Evolutionary conservation across 768 basidiomycete genomes (phyloP).

Genomic region (Hericium rajendrae): DNA sequence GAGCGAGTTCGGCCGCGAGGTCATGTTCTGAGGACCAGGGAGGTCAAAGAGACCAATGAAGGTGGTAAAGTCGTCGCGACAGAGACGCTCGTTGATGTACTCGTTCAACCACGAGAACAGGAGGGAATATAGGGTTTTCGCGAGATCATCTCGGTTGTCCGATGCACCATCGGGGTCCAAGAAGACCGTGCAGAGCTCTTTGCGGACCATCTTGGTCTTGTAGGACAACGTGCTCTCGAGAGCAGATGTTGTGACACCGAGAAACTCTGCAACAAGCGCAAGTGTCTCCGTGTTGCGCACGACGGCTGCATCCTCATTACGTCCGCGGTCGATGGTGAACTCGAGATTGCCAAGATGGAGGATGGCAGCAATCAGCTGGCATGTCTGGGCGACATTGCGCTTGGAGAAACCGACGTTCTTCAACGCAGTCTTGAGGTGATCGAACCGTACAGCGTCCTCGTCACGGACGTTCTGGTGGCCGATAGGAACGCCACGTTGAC

Average conservation of each 20-base stretch:
- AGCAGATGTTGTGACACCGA: constrained; percentile 66
- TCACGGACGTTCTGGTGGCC: constrained; percentile 42
- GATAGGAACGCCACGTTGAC: constrained; percentile 45
- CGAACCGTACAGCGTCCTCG: constrained; percentile 83
- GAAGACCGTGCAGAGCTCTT: constrained; percentile 96
- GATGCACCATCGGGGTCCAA: constrained; percentile 90
- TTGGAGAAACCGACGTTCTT: constrained; percentile 92
- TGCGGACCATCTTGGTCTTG: constrained; percentile 87
- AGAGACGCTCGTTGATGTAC: constrained; percentile 89
- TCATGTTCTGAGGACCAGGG: constrained; percentile 87
- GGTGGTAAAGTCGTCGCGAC: constrained; percentile 84
- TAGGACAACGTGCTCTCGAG: constrained; percentile 81
- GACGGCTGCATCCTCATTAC: constrained; percentile 89
- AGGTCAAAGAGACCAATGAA: constrained; percentile 94
- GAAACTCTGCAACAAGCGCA: constrained; percentile 81
- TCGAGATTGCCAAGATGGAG: constrained; percentile 95
- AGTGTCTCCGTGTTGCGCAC: constrained; percentile 80
- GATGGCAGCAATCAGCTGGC: constrained; percentile 91
- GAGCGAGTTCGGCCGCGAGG: constrained; percentile 80
- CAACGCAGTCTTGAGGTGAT: constrained; percentile 89
- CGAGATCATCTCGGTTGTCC: constrained; percentile 89
- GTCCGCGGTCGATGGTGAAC: constrained; percentile 72
- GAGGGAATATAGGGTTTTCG: constrained; percentile 87
- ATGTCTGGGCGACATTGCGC: constrained; percentile 89
- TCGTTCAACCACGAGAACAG: constrained; percentile 96